phyloP scores from a whole-genome alignment of 805 yeast genomes.

The Teunomyces lycoperdinae region DNA sequence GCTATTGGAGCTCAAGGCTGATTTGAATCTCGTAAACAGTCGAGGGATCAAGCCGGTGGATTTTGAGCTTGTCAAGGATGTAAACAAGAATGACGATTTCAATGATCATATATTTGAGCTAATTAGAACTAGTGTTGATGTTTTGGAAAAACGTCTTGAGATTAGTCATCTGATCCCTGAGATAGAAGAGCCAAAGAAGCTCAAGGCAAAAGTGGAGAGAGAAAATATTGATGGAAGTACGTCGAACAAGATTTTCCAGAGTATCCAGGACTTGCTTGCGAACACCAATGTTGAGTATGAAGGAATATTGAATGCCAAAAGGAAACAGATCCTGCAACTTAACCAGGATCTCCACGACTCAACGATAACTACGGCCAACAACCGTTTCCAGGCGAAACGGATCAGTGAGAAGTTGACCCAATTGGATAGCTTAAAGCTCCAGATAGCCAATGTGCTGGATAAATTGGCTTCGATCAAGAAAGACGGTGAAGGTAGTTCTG shows the following conservation, averaged over 20 bases:
- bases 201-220: constrained; percentile 2
- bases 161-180: constrained; percentile 8
- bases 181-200: constrained; percentile 12
- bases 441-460: constrained; percentile 40
- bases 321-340: constrained; percentile 32
- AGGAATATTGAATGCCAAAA: constrained; percentile 31
- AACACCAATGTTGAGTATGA: constrained; percentile 41
- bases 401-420: constrained; percentile 34
- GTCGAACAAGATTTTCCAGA: constrained; percentile 33
- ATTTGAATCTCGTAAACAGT: constrained; percentile 71
- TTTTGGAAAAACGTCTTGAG: constrained; percentile 23
- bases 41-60: constrained; percentile 86
- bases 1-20: constrained; percentile 34
- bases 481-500: constrained; percentile 37
- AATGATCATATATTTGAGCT: constrained; percentile 31
- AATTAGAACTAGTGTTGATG: constrained; percentile 32
- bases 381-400: constrained; percentile 34
- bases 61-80: constrained; percentile 65
- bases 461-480: constrained; percentile 29
- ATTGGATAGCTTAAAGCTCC: constrained; percentile 51
- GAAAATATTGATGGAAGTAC: constrained; percentile 5
- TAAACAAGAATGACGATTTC: constrained; percentile 17
- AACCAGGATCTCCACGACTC: constrained; percentile 38
- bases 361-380: constrained; percentile 42
- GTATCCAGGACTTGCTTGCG: constrained; percentile 37